phyloP scores from a whole-genome alignment of 306 rosid genomes.

The Sicyos baderoa region DNA sequence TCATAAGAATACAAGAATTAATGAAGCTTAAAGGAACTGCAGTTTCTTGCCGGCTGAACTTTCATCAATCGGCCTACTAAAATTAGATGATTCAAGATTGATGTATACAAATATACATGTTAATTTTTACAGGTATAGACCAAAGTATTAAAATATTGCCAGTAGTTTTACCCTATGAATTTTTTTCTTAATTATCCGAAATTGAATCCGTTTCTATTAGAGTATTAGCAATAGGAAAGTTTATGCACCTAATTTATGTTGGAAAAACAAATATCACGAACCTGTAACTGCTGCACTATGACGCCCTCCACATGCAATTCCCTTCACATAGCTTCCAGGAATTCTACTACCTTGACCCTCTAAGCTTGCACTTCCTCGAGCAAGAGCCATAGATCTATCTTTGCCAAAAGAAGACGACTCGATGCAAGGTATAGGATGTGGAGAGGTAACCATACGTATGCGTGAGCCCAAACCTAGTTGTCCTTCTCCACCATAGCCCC shows the following conservation, averaged over 20 bases:
- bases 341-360: slow-evolving; percentile 55
- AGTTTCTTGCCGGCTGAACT: neutral
- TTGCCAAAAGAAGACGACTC: slow-evolving; percentile 52
- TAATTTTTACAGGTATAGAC: slow-evolving; percentile 3
- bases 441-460: slow-evolving; percentile 89
- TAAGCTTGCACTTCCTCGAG: slow-evolving; percentile 45
- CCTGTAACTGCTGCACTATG: slow-evolving; percentile 94
- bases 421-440: slow-evolving; percentile 77
- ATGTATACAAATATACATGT: neutral
- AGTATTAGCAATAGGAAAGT: neutral
- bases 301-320: slow-evolving; percentile 94
- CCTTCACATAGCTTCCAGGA: slow-evolving; percentile 70
- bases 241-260: slow-evolving; percentile 8
- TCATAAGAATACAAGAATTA: neutral
- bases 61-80: neutral
- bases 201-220: neutral
- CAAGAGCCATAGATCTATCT: slow-evolving; percentile 42
- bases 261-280: slow-evolving; percentile 17
- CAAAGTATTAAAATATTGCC: neutral
- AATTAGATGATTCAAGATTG: neutral
- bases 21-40: neutral
- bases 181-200: neutral
- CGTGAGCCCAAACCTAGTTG: slow-evolving; percentile 95
- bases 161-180: neutral
- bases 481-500: slow-evolving; percentile 99